Base-by-base conservation (phyloP, 1,284 basidiomycete genomes). In the Malassezia obtusa region DNA sequence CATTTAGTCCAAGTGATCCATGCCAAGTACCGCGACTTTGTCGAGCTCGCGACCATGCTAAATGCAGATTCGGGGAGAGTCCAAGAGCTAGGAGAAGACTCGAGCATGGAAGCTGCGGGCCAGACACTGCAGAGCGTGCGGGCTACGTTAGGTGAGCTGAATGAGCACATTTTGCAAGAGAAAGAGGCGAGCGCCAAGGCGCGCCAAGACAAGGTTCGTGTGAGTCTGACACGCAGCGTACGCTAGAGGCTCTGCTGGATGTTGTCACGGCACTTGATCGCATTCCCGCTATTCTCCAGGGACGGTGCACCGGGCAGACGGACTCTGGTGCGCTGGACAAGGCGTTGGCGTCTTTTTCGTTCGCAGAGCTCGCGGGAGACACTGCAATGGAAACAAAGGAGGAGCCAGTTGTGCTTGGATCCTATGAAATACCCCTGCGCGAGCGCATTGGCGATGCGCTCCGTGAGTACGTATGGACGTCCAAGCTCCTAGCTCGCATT, bases 1-100 rank as follows among this genome's bases (percentile, higher is more conserved):
- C 89, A 94, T 72, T 81, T 98, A 26, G 88, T 95, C 26, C 84
- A 83, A 68, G 82, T 96, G 69, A 95, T 98, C 75, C 95, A 98
- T 74, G 85, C 90, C 67, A 91, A 96, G 76, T 96, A 96, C 75
- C 89, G 90, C 74, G 90, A 90, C 39, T 96, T 96, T 74, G 94
- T 98, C 62, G 89, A 86, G 62, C 79, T 98, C 22, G 91, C 90
- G 26, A 60, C 90, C 86, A 2, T 87, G 90, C 12, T 56, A 12
- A 25, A 33, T 12, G n/a, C 10, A 1, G 38, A 56, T 25, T 37
- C 53, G 4, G 28, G 28, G 6, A 15, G 6, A 7, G 35, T 56
- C 24, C 9, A 38, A 3, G 24, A 12, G 17, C 22, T 56, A 30
- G 22, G n/a, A 3, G 35, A 44, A 12, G 26, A 37, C 12, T 17